A percentile compares a stretch with the other conserved stretches of the same genome.
Conservation (phyloP, 2,329 filamentous ascomycete genomes). For the Daldinia sp. region DNA sequence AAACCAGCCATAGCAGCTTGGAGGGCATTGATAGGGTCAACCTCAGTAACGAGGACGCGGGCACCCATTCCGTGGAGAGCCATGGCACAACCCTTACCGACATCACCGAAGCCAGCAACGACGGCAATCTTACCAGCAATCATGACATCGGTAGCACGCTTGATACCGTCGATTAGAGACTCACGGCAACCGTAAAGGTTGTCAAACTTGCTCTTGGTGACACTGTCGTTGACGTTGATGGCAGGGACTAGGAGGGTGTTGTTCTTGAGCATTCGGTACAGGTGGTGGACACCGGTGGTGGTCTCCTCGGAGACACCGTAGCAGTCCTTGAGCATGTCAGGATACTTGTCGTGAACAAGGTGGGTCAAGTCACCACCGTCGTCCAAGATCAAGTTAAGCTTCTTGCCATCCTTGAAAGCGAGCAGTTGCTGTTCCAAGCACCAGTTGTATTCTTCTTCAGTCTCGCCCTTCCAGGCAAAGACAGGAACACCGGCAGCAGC, state of each 20-base stretch:
- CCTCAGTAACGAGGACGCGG: constrained; percentile 93
- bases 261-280: constrained; percentile 97
- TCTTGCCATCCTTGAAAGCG: constrained; percentile 96
- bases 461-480: constrained; percentile 84
- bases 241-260: constrained; percentile 88
- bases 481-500: constrained; percentile 92
- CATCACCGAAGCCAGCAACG: constrained; percentile 97
- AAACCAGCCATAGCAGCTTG: constrained; percentile 97
- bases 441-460: constrained; percentile 99
- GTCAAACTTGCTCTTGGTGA: constrained; percentile 99
- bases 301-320: constrained; percentile 99
- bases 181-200: constrained; percentile 99
- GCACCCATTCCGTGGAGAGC: constrained; percentile 97
- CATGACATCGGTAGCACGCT: constrained; percentile 99
- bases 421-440: constrained; percentile 97
- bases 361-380: constrained; percentile 97
- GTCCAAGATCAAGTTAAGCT: constrained; percentile 98
- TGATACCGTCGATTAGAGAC: constrained; percentile 98
- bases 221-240: constrained; percentile 99
- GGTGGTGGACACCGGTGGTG: constrained; percentile 98
- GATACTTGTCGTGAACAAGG: constrained; percentile 97
- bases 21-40: constrained; percentile 99
- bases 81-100: constrained; percentile 97
- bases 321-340: constrained; percentile 97
- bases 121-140: constrained; percentile 98